Base-by-base conservation (phyloP, 225 moss, liverwort and hornwort genomes). In the Sphagnum contortum region DNA sequence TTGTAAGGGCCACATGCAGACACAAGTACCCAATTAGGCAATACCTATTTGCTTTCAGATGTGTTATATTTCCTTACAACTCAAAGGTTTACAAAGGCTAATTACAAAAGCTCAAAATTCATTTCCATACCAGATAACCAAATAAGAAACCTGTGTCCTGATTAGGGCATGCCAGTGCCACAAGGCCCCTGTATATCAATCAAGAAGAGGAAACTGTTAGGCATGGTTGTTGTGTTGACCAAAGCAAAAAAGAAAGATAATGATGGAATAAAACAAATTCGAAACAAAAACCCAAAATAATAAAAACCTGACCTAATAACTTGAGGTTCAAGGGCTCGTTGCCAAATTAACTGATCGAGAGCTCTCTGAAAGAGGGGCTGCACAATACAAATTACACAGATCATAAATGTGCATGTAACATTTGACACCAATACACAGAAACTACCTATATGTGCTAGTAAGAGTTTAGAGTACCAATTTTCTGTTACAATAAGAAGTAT, bases 91-190 rank as follows among this genome's bases (percentile, higher is more conserved):
- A 29, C 29, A 29, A 29, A 29, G 29, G 29, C 29, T 29, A 29
- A 29, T 29, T 29, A 29, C 29, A 29, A 29, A 29, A 29, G 29
- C 29, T 29, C 29, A 29, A 29, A 29, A 29, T 29, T 29, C 29
- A 29, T 29, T 29, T 29, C 29, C 29, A 29, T 86, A 95, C 94
- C 94, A 95, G 74, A 72, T 95, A 95, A 57, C 94, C 89, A 70
- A 91, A 89, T 50, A 95, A 70, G 48, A 95, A 82, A 44, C 83
- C 88, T 59, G 91, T 95, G 57, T 91, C 94, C 73, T 80, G 89
- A 77, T 95, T 91, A 58, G 91, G 91, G 75, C 91, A 95, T 64
- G 91, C 91, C 71, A 95, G 71, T 68, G 89, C 88, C 59, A 95
- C 73, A 60, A 95, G 74, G 48, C 91, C 91, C 86, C 94, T 95